A percentile compares a stretch with the other conserved stretches of the same genome.
Evolutionary conservation across 225 moss, liverwort and hornwort species (phyloP).

Genomic region (Ulota crispa): DNA sequence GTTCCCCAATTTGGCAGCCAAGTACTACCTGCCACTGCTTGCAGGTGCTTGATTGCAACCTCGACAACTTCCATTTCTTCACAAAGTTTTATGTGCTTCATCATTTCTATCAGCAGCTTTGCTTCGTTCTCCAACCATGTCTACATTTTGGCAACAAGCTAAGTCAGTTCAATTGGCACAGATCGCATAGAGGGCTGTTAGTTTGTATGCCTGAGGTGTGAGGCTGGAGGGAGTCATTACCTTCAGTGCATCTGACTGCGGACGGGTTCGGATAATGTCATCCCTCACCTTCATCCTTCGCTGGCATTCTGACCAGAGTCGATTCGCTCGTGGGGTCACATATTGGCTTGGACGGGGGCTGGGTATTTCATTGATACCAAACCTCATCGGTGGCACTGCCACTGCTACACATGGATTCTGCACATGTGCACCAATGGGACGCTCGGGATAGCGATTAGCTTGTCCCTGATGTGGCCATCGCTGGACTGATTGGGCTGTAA

Average conservation of each 20-base stretch:
- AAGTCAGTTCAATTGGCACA: not conserved
- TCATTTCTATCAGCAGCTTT: not conserved
- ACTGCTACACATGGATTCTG: not conserved
- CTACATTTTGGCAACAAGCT: not conserved
- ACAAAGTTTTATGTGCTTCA: not conserved
- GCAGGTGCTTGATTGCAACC: not conserved
- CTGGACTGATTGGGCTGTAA: no score
- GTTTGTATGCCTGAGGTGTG: not conserved
- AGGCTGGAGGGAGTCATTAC: not conserved
- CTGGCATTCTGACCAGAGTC: not conserved
- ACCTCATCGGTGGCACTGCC: not conserved
- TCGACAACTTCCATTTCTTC: not conserved
- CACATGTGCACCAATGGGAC: not conserved
- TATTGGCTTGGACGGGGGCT: not conserved
- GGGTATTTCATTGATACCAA: no score
- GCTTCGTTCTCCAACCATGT: not conserved
- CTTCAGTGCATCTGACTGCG: not conserved
- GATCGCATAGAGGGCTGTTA: no score
- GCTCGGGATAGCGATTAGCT: not conserved
- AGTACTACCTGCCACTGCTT: not conserved
- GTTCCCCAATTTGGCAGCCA: fast-evolving
- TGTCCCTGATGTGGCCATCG: not conserved
- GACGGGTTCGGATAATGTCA: not conserved
- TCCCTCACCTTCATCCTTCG: not conserved
- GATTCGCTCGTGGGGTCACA: not conserved